Evolutionary conservation across 306 rosid genomes (phyloP), one percentile per base, ranked within the genome.

Genomic region (Senna siamea): DNA sequence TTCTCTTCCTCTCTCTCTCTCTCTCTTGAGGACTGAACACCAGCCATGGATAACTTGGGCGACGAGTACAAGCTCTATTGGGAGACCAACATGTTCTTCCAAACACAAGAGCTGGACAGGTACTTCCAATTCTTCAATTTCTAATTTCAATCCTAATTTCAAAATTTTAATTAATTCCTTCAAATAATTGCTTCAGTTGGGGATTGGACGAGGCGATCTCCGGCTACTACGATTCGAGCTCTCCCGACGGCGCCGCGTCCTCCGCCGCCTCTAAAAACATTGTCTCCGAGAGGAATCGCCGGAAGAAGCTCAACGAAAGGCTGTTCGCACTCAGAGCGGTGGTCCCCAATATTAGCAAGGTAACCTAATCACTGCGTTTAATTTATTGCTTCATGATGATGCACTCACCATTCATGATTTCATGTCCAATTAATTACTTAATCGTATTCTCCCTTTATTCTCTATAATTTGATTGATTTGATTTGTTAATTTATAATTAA

Each of bases 261-360:
- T 89, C 92, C 70, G 70, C 73, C 76, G 86, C 93, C 2, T 81
- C 96, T 0, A 92, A 92, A 87, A 92, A 88, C 79, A 88, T 88
- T 14, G 88, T 81, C 2, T 89, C 92, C 6, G 97, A 92, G 89
- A 86, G 93, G 66, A 92, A 92, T 57, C 67, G 97, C 76, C 76
- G 97, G 88, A 89, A 82, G 86, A 92, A 86, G 81, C 93, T 92
- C 8, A 92, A 89, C 28, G 92, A 92, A 5, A 82, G 90, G 76
- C 89, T 92, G 17, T 85, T 81, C 46, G 96, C 96, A 3, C 96
- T 92, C 5, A 85, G 97, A 77, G 88, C 96, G 0, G 96, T 85
- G 75, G 97, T 92, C 76, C 97, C 97, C 23, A 88, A 92, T 40
- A 92, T 92, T 20, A 89, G 79, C 85, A 92, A 92, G 96, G 97